Percentiles rank a stretch among this genome's conserved stretches.
These are phyloP conservation scores for Fusarium secorum DNA, from an alignment of 2,329 filamentous ascomycete species.

Conservation along the genomic window DNA sequence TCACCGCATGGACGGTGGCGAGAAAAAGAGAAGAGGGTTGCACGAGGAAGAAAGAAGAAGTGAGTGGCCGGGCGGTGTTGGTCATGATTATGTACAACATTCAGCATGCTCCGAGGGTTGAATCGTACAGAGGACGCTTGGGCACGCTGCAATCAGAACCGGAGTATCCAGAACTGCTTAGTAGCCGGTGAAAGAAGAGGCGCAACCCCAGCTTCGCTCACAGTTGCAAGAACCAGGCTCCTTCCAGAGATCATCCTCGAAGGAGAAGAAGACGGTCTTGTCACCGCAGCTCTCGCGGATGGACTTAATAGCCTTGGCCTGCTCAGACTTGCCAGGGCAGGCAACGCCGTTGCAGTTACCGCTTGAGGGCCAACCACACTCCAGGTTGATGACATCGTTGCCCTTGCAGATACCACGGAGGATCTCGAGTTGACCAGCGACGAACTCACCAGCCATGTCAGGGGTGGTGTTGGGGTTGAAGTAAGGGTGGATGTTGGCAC, in stretches of 20 bases:
- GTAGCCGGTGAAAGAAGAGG: slow-evolving; percentile 36
- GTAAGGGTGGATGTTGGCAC: slow-evolving; percentile 91
- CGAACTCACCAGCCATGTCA: slow-evolving; percentile 76
- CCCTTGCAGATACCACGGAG: slow-evolving; percentile 74
- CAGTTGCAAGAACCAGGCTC: slow-evolving; percentile 70
- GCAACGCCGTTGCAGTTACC: slow-evolving; percentile 77
- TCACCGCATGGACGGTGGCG: slow-evolving; percentile 6
- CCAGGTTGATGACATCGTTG: slow-evolving; percentile 80
- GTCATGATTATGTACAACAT: slow-evolving; percentile 44
- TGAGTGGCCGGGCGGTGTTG: slow-evolving; percentile 36
- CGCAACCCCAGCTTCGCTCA: slow-evolving; percentile 81
- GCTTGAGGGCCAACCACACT: slow-evolving; percentile 85
- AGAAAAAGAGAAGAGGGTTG: slow-evolving; percentile 19
- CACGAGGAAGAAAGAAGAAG: slow-evolving; percentile 22
- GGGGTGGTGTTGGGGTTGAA: slow-evolving; percentile 79
- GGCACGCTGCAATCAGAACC: slow-evolving; percentile 32
- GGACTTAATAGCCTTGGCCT: slow-evolving; percentile 74
- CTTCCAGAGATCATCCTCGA: slow-evolving; percentile 86
- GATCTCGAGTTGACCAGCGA: slow-evolving; percentile 74
- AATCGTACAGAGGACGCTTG: slow-evolving; percentile 24
- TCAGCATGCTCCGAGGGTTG: slow-evolving; percentile 33
- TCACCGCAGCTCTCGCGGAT: slow-evolving; percentile 73
- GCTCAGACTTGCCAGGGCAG: slow-evolving; percentile 70
- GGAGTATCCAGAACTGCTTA: slow-evolving; percentile 19
- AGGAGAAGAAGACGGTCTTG: slow-evolving; percentile 83